Conservation (phyloP, 768 basidiomycete genomes). For the Lactarius quietus region DNA sequence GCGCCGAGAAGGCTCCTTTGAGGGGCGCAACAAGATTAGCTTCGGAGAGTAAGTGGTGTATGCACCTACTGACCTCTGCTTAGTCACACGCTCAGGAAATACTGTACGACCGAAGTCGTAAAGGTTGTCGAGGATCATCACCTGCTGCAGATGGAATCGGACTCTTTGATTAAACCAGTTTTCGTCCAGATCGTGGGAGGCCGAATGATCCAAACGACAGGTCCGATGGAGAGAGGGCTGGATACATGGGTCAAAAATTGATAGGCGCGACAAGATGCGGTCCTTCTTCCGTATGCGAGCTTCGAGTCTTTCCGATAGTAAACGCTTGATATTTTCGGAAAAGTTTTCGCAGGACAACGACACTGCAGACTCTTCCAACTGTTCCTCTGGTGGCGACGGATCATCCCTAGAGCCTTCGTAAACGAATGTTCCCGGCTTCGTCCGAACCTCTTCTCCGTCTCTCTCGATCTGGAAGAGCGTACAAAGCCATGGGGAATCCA, state of each 20-base stretch:
- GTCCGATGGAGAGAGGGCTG: slow-evolving; percentile 34
- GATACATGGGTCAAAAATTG: slow-evolving; percentile 15
- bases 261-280: not conserved
- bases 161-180: slow-evolving; percentile 42
- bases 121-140: slow-evolving; percentile 43
- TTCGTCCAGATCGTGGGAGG: slow-evolving; percentile 32
- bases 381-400: not conserved
- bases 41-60: not conserved
- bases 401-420: not conserved
- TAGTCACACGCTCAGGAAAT: not conserved
- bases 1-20: slow-evolving; percentile 5
- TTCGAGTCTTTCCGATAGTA: slow-evolving; percentile 3
- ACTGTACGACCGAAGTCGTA: slow-evolving; percentile 8
- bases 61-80: slow-evolving; percentile 10
- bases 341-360: slow-evolving; percentile 4
- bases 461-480: slow-evolving; percentile 13
- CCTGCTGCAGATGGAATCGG: slow-evolving; percentile 46
- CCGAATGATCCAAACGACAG: slow-evolving; percentile 39
- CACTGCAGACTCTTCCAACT: not conserved
- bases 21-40: not conserved
- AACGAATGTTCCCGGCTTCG: slow-evolving; percentile 2
- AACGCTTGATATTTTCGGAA: not conserved
- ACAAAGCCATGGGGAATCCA: slow-evolving; percentile 4
- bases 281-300: not conserved
- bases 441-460: slow-evolving; percentile 11